Evolutionary conservation across 2,329 filamentous ascomycete genomes (phyloP), one percentile per base, ranked within the genome.

Genomic region (Lachnellula willkommii): DNA sequence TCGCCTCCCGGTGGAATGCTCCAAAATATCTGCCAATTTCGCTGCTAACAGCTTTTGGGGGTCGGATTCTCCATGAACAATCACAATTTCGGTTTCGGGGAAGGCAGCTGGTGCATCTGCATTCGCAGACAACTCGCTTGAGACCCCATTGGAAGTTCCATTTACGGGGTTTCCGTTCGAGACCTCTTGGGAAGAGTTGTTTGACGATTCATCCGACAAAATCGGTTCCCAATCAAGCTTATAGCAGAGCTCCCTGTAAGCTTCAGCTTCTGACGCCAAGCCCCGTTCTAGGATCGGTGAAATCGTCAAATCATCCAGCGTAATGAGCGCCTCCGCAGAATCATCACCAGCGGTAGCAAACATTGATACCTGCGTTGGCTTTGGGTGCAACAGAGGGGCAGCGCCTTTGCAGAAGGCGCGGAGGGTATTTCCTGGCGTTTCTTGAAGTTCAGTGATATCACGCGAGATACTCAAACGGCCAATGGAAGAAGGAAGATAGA

Each of bases 151-250:
- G 15, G 45, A 35, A 15, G 8, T 24, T 22, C 42, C 22, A 4
- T 48, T 20, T 6, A 22, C 28, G 22, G 32, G 35, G 11, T n/a
- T 11, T 1, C 51, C 52, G 36, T 57, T 55, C 5, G 49, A 7
- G 17, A 47, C 36, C 5, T 49, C 51, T 28, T 53, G 56, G 40
- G 46, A 15, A 24, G 39, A 7, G 4, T 11, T 42, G 8, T 42
- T 42, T 51, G 11, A 17, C 14, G 14, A 45, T 14, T 35, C 45
- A 37, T 58, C 49, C 2, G 50, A 40, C 32, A 49, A 20, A 36
- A 61, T 70, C 56, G 70, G 71, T 51, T 77, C 75, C 75, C 75
- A 78, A 26, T 76, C 70, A 4, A 77, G 47, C 64, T 75, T 77
- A 63, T 74, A 78, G 64, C 76, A 78, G 2, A 78, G 69, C 63